These are phyloP conservation scores for Cladorrhinum sp. DNA, from an alignment of 2,329 filamentous ascomycete genomes.

Conservation along the genomic window DNA sequence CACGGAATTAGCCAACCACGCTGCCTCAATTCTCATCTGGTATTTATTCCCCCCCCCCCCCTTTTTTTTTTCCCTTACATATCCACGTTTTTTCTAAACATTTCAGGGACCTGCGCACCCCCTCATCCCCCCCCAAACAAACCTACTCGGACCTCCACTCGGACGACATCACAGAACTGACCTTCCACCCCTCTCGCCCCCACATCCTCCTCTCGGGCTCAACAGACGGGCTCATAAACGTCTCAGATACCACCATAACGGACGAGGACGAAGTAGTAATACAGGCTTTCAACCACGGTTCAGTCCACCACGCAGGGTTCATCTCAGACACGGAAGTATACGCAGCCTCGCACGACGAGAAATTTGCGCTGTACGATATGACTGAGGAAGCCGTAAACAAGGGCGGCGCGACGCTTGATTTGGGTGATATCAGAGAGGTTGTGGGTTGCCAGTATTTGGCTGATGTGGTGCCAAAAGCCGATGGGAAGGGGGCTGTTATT, in stretches of 20 bases:
- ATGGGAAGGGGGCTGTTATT: constrained; percentile 57
- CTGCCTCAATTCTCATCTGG: constrained; percentile 61
- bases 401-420: constrained; percentile 53
- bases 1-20: constrained; percentile 66
- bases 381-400: constrained; percentile 57
- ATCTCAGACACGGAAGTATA: constrained; percentile 63
- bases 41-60: constrained; percentile 31
- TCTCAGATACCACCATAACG: constrained; percentile 66
- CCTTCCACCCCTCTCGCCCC: constrained; percentile 59
- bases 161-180: constrained; percentile 64
- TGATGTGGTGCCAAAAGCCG: constrained; percentile 59
- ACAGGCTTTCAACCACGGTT: constrained; percentile 75
- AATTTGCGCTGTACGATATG: constrained; percentile 68
- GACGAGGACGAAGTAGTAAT: constrained; percentile 76
- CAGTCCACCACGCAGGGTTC: constrained; percentile 73
- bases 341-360: constrained; percentile 75
- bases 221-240: constrained; percentile 74
- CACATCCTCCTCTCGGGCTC: constrained; percentile 70
- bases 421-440: constrained; percentile 66
- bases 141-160: constrained; percentile 64
- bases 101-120: constrained; percentile 55
- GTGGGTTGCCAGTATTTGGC: constrained; percentile 72
- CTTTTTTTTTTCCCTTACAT: constrained; percentile 9
- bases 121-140: constrained; percentile 42
- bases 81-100: too few relatives aligned